Conservation (phyloP, 1,284 basidiomycete genomes). For the Papiliotrema terrestris region DNA sequence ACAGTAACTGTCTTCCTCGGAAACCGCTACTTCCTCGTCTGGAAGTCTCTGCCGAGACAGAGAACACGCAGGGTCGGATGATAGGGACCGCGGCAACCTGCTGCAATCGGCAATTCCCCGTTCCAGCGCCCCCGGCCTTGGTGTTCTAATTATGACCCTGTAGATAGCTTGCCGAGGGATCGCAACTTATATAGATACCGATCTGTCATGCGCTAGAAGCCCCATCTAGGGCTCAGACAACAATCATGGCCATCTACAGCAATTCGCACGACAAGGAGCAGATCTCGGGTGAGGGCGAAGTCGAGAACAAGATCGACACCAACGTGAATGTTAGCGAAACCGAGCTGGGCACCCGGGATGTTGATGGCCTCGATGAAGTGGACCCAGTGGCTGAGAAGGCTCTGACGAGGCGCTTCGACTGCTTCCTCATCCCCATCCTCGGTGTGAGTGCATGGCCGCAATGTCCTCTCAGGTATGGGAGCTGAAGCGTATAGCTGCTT, state of each 20-base stretch:
- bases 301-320: not conserved
- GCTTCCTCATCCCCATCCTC: constrained; percentile 11
- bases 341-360: not conserved
- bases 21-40: not conserved
- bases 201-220: no score
- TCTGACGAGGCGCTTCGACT: constrained; percentile 8
- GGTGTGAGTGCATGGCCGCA: constrained; percentile 5
- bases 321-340: not conserved
- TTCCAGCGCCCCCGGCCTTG: no score
- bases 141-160: no score
- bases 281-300: not conserved
- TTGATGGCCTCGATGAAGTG: not conserved
- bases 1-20: not conserved
- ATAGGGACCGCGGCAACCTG: not conserved
- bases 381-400: constrained; percentile 9
- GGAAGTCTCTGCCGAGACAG: not conserved
- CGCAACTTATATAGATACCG: no score
- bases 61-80: not conserved
- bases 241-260: no score
- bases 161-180: no score
- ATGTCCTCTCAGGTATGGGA: not conserved
- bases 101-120: not conserved
- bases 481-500: constrained; percentile 3
- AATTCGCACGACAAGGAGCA: no score
- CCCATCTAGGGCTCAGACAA: no score